Conservation (phyloP, 257 asterid species). For the Fraxinus excelsior region DNA sequence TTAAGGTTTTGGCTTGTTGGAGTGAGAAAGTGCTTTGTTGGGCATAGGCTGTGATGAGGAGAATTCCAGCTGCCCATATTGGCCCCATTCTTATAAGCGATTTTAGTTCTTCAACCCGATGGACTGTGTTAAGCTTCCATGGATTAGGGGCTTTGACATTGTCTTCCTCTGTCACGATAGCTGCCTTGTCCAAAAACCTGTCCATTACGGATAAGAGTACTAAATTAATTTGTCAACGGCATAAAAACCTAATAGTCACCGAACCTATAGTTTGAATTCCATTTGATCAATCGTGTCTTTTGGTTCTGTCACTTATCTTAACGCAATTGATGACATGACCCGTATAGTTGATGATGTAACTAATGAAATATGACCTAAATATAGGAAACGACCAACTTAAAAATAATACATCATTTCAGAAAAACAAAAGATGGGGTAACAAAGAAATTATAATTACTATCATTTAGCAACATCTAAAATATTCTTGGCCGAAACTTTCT, state of each 20-base stretch:
- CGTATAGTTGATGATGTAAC: too few relatives aligned
- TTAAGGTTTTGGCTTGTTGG: conserved; percentile 69
- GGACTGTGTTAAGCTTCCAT: conserved; percentile 76
- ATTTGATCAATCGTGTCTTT: too few relatives aligned
- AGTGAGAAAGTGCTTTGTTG: conserved; percentile 81
- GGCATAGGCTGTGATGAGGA: conserved; percentile 70
- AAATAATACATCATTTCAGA: background rate
- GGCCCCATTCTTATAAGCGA: conserved; percentile 85
- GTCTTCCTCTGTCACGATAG: conserved; percentile 58
- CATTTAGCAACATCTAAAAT: background rate
- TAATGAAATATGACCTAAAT: too few relatives aligned
- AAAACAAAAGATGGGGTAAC: background rate
- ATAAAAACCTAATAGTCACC: too few relatives aligned
- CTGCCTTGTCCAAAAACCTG: conserved; percentile 86
- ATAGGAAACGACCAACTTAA: too few relatives aligned
- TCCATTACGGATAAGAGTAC: too few relatives aligned
- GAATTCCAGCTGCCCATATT: conserved; percentile 92
- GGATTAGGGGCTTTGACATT: conserved; percentile 54
- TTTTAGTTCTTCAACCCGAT: conserved; percentile 86
- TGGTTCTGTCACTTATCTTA: too few relatives aligned
- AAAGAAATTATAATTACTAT: background rate
- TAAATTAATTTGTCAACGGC: too few relatives aligned
- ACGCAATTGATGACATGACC: too few relatives aligned
- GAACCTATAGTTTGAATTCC: too few relatives aligned
- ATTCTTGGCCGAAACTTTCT: background rate